Evolutionary conservation across 2,329 filamentous ascomycete species (phyloP).

Genomic region (Periconia sp.): DNA sequence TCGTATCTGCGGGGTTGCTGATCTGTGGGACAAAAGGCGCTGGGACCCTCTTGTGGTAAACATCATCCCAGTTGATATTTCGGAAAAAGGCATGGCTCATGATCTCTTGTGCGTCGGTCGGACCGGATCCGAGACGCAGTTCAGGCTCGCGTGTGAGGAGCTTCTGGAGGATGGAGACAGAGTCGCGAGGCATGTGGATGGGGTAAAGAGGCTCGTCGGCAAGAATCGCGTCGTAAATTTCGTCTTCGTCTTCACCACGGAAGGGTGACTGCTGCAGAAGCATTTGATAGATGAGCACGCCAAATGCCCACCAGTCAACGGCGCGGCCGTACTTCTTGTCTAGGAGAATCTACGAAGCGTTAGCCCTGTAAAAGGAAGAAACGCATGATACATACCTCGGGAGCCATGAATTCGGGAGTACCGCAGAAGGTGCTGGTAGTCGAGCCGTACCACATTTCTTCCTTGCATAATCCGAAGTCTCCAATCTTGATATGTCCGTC

Average conservation of each 20-base stretch:
- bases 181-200: constrained; percentile 98
- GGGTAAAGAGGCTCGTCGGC: constrained; percentile 97
- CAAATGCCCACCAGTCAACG: constrained; percentile 99
- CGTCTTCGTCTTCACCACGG: constrained; percentile 97
- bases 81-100: constrained; percentile 99
- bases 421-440: constrained; percentile 98
- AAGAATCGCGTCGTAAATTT: constrained; percentile 98
- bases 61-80: constrained; percentile 98
- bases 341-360: constrained; percentile 73
- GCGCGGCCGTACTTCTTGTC: constrained; percentile 98
- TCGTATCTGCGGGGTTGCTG: constrained; percentile 94
- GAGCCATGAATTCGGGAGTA: constrained; percentile 99
- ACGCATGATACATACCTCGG: constrained; percentile 68
- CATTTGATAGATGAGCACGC: constrained; percentile 99
- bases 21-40: constrained; percentile 91
- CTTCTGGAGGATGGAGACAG: constrained; percentile 97
- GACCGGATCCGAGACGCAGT: constrained; percentile 87
- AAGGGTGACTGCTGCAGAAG: constrained; percentile 98
- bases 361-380: constrained; percentile 4
- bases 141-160: constrained; percentile 94
- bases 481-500: constrained; percentile 99
- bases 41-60: constrained; percentile 91
- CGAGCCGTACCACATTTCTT: constrained; percentile 99
- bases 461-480: constrained; percentile 98
- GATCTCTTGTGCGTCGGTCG: constrained; percentile 96